phyloP scores from a whole-genome alignment of 495 filamentous ascomycete species.

The Penicillium lagena region DNA sequence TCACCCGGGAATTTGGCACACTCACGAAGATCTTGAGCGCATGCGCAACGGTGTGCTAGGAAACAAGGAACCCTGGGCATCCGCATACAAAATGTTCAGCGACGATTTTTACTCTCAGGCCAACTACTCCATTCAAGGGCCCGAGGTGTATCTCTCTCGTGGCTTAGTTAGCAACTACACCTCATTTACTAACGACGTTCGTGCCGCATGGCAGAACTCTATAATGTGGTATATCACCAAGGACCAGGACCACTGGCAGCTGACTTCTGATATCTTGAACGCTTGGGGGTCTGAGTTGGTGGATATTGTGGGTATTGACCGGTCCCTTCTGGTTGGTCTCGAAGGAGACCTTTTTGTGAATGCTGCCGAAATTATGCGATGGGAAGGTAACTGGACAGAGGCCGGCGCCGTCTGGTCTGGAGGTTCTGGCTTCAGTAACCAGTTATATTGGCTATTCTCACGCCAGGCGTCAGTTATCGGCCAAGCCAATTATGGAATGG shows the following conservation, averaged over 20 bases:
- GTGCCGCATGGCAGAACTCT: conserved; percentile 30
- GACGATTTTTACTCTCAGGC: conserved; percentile 3
- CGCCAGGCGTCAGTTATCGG: conserved; percentile 25
- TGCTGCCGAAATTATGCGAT: conserved; percentile 34
- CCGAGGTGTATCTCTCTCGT: conserved; percentile 15
- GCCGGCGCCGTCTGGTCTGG: conserved; percentile 22
- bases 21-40: no score
- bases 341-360: conserved; percentile 29
- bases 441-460: conserved; percentile 33
- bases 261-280: conserved; percentile 24
- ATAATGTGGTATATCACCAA: conserved; percentile 35
- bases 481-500: conserved; percentile 9
- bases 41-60: no score
- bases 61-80: no score
- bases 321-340: conserved; percentile 25
- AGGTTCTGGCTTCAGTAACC: conserved; percentile 27
- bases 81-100: no score
- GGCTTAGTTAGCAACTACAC: conserved; percentile 25
- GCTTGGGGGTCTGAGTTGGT: conserved; percentile 27
- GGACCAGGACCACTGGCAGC: conserved; percentile 22
- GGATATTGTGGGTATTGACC: conserved; percentile 19
- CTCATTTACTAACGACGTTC: conserved; percentile 21
- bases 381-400: conserved; percentile 31
- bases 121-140: conserved; percentile 26
- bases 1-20: no score